Percentiles rank a stretch among this genome's conserved stretches.
Evolutionary conservation across 1,284 basidiomycete species (phyloP).

Genomic region (Cronartium quercuum): DNA sequence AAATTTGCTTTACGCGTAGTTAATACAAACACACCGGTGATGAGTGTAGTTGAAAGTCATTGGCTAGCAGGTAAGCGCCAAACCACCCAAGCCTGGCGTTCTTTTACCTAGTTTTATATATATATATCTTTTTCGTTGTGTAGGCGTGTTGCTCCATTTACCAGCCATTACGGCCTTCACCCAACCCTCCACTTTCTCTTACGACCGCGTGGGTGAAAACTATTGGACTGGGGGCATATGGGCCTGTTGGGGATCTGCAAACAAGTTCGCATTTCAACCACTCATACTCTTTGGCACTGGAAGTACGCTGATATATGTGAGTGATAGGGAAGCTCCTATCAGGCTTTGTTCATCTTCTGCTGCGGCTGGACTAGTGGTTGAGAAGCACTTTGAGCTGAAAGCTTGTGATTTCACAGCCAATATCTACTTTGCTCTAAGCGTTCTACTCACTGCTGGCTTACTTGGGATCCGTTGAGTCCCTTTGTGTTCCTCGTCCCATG

Average conservation of each 20-base stretch:
- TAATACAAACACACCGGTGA: neutral
- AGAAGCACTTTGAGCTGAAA: conserved; percentile 31
- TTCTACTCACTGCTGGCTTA: conserved; percentile 29
- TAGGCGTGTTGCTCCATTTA: conserved; percentile 32
- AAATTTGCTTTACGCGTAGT: too few species aligned
- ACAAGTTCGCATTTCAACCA: conserved; percentile 12
- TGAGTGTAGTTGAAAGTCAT: conserved; percentile 35
- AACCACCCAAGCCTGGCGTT: neutral
- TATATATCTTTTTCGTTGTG: neutral
- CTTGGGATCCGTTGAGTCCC: conserved; percentile 26
- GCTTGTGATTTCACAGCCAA: conserved; percentile 24
- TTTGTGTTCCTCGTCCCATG: neutral
- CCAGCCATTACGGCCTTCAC: conserved; percentile 30
- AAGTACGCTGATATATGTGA: neutral
- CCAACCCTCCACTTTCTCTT: conserved; percentile 34
- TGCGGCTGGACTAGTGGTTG: neutral
- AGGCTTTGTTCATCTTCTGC: conserved; percentile 31
- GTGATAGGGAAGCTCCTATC: conserved; percentile 15
- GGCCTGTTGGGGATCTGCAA: conserved; percentile 32
- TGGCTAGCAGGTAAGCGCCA: conserved; percentile 27
- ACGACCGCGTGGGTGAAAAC: conserved; percentile 10
- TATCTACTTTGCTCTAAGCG: conserved; percentile 28
- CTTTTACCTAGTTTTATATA: neutral
- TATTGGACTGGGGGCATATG: conserved; percentile 15
- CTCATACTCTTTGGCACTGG: neutral